Conservation (phyloP, 1,284 basidiomycete species). For the Sanghuangporus weigelae region DNA sequence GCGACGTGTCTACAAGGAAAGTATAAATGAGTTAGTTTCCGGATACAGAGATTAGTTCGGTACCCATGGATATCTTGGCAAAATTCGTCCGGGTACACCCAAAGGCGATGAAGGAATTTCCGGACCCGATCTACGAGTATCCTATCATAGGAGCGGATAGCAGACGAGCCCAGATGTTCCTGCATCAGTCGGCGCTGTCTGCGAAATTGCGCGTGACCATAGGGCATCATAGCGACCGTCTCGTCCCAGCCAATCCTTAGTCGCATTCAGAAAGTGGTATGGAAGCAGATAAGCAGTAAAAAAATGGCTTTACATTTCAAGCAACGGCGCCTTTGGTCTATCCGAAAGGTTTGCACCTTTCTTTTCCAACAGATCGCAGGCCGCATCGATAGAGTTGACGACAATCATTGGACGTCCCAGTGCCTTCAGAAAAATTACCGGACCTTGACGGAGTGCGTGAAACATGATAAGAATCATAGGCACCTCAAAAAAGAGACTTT, state of each 20-base stretch:
- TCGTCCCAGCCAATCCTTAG: slow-evolving; percentile 22
- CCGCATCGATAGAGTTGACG: slow-evolving; percentile 30
- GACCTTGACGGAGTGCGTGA: not conserved
- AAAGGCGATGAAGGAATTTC: slow-evolving; percentile 21
- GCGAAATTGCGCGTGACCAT: slow-evolving; percentile 24
- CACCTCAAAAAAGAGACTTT: not conserved
- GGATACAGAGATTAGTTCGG: slow-evolving; percentile 9
- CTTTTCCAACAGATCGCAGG: slow-evolving; percentile 36
- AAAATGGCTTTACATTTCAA: slow-evolving; percentile 21
- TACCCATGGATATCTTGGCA: slow-evolving; percentile 24
- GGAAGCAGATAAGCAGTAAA: not conserved
- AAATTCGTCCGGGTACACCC: slow-evolving; percentile 21
- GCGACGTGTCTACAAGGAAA: not conserved
- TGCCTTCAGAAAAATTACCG: slow-evolving; percentile 30
- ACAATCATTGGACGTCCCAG: slow-evolving; percentile 32
- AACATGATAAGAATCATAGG: not conserved
- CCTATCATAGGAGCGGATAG: slow-evolving; percentile 20
- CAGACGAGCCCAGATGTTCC: slow-evolving; percentile 22
- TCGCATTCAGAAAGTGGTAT: not conserved
- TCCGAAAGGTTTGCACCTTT: slow-evolving; percentile 34
- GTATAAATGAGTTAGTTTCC: not conserved
- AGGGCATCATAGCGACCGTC: slow-evolving; percentile 23
- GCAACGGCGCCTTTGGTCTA: slow-evolving; percentile 22
- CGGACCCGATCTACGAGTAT: slow-evolving; percentile 25
- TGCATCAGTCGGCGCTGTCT: slow-evolving; percentile 29